These are phyloP conservation scores for Mollisia scopiformis DNA, from an alignment of 2,329 filamentous ascomycete species.

Conservation along the genomic window DNA sequence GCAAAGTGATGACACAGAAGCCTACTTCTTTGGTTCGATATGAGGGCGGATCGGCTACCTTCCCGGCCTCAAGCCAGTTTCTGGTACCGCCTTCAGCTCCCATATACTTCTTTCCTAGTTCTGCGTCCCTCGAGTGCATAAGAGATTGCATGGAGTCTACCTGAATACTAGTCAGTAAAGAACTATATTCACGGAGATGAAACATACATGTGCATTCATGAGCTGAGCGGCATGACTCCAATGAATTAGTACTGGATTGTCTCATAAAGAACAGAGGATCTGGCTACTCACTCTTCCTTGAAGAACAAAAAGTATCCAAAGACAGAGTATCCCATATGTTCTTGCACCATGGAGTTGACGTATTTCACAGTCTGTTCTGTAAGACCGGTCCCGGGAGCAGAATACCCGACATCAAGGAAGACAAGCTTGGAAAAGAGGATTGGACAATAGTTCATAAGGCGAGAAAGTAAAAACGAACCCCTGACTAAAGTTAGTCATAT, in stretches of 20 bases:
- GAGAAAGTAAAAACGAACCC: constrained; percentile 18
- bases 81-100: constrained; percentile 15
- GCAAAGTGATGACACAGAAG: too few species aligned
- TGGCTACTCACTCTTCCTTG: constrained; percentile 20
- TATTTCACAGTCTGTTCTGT: neutral
- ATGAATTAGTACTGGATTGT: too few species aligned
- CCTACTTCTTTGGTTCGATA: constrained; percentile 17
- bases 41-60: constrained; percentile 10
- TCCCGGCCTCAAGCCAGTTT: constrained; percentile 16
- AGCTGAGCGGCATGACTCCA: constrained; percentile 19
- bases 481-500: constrained; percentile 5
- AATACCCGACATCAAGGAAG: constrained; percentile 14
- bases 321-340: neutral
- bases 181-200: constrained; percentile 10
- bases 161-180: constrained; percentile 18
- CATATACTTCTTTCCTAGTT: constrained; percentile 18
- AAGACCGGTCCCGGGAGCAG: constrained; percentile 2
- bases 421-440: constrained; percentile 14
- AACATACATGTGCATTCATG: constrained; percentile 17
- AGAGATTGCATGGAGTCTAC: constrained; percentile 16
- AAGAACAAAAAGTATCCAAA: neutral
- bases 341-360: neutral
- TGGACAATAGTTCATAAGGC: constrained; percentile 15
- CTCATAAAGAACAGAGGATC: too few species aligned
- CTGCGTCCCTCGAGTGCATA: constrained; percentile 11